A percentile compares a stretch with the other conserved stretches of the same genome.
Evolutionary conservation across 2,329 filamentous ascomycete species (phyloP).

Genomic region (Xenoacremonium recifei): DNA sequence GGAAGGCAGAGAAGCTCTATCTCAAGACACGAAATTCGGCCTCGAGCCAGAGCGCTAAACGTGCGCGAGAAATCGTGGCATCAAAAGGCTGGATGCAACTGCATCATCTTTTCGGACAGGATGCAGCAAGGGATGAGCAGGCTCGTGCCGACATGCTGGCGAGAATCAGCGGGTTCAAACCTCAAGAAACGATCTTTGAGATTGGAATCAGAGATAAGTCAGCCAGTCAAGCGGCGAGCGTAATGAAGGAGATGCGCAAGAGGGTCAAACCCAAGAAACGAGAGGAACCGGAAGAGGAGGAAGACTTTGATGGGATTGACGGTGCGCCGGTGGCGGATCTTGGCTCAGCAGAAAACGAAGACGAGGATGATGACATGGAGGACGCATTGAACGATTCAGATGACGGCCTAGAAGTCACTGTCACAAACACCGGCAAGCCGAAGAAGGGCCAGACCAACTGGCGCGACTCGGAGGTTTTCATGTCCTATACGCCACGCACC

Average conservation of each 20-base stretch:
- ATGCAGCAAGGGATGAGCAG: slow-evolving; percentile 63
- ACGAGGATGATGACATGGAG: slow-evolving; percentile 36
- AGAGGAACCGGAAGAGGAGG: slow-evolving; percentile 42
- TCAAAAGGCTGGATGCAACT: slow-evolving; percentile 70
- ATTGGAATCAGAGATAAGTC: slow-evolving; percentile 72
- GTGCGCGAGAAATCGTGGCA: slow-evolving; percentile 73
- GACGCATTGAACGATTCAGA: slow-evolving; percentile 53
- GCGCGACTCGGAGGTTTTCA: slow-evolving; percentile 88
- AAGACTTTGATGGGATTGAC: slow-evolving; percentile 30
- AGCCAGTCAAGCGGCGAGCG: slow-evolving; percentile 64
- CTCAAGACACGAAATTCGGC: slow-evolving; percentile 86
- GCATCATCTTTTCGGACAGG: slow-evolving; percentile 77
- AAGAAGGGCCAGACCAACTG: slow-evolving; percentile 62
- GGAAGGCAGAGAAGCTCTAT: slow-evolving; percentile 91
- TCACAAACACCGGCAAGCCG: slow-evolving; percentile 57
- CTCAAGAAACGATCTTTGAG: slow-evolving; percentile 95
- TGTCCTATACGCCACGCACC: slow-evolving; percentile 87
- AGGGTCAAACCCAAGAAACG: slow-evolving; percentile 62
- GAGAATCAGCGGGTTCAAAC: slow-evolving; percentile 82
- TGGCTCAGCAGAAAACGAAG: slow-evolving; percentile 19
- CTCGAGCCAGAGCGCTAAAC: slow-evolving; percentile 84
- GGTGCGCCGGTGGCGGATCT: slow-evolving; percentile 36
- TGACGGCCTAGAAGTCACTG: slow-evolving; percentile 69
- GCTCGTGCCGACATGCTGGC: slow-evolving; percentile 85
- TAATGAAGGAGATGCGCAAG: slow-evolving; percentile 71